phyloP scores from a whole-genome alignment of 2,329 filamentous ascomycete species.

The Aspergillus felis region DNA sequence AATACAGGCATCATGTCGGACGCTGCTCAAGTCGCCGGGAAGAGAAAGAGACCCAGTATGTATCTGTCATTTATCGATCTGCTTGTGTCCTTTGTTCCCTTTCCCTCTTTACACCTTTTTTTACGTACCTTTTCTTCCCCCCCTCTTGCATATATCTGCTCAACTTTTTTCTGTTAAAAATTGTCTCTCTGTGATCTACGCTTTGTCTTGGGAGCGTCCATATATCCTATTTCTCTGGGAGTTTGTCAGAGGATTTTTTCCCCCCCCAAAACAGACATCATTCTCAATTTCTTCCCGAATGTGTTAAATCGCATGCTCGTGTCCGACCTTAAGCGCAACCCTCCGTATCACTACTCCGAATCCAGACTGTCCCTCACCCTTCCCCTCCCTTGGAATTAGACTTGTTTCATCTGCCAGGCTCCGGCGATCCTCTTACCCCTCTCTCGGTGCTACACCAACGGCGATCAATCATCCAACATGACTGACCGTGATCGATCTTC shows the following conservation, averaged over 20 bases:
- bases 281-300: background rate
- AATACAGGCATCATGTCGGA: slow-evolving; percentile 29
- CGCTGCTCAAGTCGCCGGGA: slow-evolving; percentile 28
- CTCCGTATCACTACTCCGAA: background rate
- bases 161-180: background rate
- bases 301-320: background rate
- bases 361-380: background rate
- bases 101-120: slow-evolving; percentile 1
- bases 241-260: background rate
- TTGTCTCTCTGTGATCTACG: background rate
- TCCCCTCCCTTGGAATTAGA: background rate
- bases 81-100: background rate
- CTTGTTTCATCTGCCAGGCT: background rate
- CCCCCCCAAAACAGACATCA: background rate
- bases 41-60: slow-evolving; percentile 40
- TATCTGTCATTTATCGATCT: slow-evolving; percentile 8
- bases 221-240: background rate
- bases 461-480: slow-evolving; percentile 9
- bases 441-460: background rate
- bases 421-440: slow-evolving; percentile 3
- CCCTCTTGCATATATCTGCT: background rate
- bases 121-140: background rate
- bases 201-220: background rate
- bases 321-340: background rate
- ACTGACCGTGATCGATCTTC: slow-evolving; percentile 27